Percentiles rank a stretch among this genome's conserved stretches.
Conservation (phyloP, 2,329 filamentous ascomycete genomes). For the Lecanicillium sp. region DNA sequence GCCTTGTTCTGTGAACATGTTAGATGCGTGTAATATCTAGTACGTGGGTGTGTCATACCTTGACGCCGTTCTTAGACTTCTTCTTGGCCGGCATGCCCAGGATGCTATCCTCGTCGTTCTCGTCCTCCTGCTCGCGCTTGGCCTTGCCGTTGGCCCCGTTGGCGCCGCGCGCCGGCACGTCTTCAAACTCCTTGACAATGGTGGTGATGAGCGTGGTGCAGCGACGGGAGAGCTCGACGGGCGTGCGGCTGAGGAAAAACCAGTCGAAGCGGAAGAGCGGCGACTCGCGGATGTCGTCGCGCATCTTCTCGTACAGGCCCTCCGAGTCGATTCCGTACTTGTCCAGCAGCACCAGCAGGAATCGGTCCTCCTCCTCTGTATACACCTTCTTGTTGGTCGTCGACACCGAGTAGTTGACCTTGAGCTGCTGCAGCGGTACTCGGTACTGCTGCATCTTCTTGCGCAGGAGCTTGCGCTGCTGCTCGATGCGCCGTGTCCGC, state of each 20-base stretch:
- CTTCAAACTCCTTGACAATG: slow-evolving; percentile 90
- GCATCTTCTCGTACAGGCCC: slow-evolving; percentile 83
- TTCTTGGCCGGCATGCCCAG: slow-evolving; percentile 88
- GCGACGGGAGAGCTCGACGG: slow-evolving; percentile 83
- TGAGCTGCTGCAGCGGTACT: slow-evolving; percentile 95
- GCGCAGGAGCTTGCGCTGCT: slow-evolving; percentile 85
- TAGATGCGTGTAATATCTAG: too few relatives aligned
- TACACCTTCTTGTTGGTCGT: slow-evolving; percentile 99
- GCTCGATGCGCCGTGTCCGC: slow-evolving; percentile 78
- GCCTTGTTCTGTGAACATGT: slow-evolving; percentile 70
- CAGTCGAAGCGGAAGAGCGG: slow-evolving; percentile 97
- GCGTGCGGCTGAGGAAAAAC: slow-evolving; percentile 96
- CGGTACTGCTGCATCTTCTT: slow-evolving; percentile 96
- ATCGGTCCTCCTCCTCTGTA: slow-evolving; percentile 95
- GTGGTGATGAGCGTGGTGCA: slow-evolving; percentile 93
- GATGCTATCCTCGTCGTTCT: slow-evolving; percentile 77
- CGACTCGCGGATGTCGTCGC: slow-evolving; percentile 93
- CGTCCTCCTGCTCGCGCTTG: slow-evolving; percentile 72
- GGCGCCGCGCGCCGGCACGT: slow-evolving; percentile 46
- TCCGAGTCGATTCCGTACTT: slow-evolving; percentile 89
- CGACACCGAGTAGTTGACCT: slow-evolving; percentile 97
- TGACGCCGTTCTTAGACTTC: slow-evolving; percentile 83
- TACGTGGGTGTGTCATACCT: too few relatives aligned
- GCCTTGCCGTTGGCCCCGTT: slow-evolving; percentile 62
- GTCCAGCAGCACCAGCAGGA: slow-evolving; percentile 88